Base-by-base conservation (phyloP, 2,329 filamentous ascomycete genomes). In the Diplocarpon mali region DNA sequence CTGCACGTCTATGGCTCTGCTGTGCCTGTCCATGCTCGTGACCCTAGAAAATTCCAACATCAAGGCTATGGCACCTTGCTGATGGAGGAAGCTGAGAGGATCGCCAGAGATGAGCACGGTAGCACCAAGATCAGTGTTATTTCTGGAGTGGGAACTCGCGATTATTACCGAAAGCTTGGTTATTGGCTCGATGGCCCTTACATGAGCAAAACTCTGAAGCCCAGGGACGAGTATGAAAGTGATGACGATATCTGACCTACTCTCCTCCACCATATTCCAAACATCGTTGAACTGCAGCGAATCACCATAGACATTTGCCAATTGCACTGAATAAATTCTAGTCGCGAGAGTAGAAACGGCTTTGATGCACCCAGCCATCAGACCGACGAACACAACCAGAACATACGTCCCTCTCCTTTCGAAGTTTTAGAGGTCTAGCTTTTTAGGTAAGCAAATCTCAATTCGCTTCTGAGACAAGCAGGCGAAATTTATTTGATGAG, bases 21-120 rank as follows among this genome's bases (percentile, higher is more conserved):
- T 0, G 92, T 98, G n/a, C 93, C 92, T 0, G 85, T 98, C 37
- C 92, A 98, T 65, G 90, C 88, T 8, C 76, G 93, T 45, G 92
- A 98, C 57, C 88, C 90, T 15, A 82, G 85, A 65, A 96, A 96
- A 66, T 96, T 96, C 66, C 92, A 98, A 68, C 92, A 98, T 67
- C 92, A 95, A 63, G 92, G 92, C 0, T 98, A 94, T 55, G 92
- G 92, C 38, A 98, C 92, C 1, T 65, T 98, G 49, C 62, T 98
- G 53, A 98, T 98, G 93, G 90, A 96, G 61, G 90, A 96, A 67
- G 93, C 92, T 0, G 92, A 96, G 68, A 75, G 89, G 41, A 98
- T 98, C 53, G 90, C 93, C 0, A 76, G 86, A 44, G 84, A 95
- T 53, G 92, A 98, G 67, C 92, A 98, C 60, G 85, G 88, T 5